These are phyloP conservation scores for Hypholoma fasciculare DNA, from an alignment of 768 basidiomycete species.

Conservation along the genomic window DNA sequence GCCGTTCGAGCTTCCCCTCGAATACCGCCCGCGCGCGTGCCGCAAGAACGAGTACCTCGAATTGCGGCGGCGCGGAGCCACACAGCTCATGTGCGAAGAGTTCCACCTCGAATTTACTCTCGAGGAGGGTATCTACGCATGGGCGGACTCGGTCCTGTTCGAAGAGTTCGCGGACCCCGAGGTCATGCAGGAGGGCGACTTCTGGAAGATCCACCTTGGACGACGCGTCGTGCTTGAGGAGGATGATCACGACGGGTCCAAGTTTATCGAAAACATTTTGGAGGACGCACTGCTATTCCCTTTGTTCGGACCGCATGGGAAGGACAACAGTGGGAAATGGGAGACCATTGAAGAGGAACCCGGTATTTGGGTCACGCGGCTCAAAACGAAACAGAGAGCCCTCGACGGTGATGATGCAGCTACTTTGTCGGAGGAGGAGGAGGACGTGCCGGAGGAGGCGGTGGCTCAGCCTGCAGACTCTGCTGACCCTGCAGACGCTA, in stretches of 20 bases:
- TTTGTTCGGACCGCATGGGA: constrained; percentile 17
- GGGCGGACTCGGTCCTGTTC: constrained; percentile 35
- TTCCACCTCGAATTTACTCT: constrained; percentile 31
- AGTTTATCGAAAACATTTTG: constrained; percentile 30
- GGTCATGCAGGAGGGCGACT: constrained; percentile 29
- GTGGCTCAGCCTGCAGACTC: not conserved
- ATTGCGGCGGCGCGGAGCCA: constrained; percentile 32
- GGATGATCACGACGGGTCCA: constrained; percentile 34
- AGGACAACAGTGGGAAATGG: constrained; percentile 31
- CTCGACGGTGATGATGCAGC: not conserved
- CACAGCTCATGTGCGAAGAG: constrained; percentile 36
- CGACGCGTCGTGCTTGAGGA: constrained; percentile 32
- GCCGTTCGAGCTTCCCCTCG: not conserved
- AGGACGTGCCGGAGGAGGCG: too few relatives aligned
- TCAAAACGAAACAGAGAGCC: not conserved
- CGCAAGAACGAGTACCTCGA: constrained; percentile 25
- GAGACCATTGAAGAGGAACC: constrained; percentile 28
- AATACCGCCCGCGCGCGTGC: not conserved
- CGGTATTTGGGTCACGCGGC: constrained; percentile 32
- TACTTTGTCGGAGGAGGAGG: not conserved
- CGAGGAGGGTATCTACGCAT: constrained; percentile 27
- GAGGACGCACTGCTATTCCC: constrained; percentile 32
- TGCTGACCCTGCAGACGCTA: not conserved
- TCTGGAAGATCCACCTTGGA: constrained; percentile 42
- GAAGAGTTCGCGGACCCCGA: constrained; percentile 31